Evolutionary conservation across 108 stramenopile species (phyloP).

Genomic region (Fragilaria radians): DNA sequence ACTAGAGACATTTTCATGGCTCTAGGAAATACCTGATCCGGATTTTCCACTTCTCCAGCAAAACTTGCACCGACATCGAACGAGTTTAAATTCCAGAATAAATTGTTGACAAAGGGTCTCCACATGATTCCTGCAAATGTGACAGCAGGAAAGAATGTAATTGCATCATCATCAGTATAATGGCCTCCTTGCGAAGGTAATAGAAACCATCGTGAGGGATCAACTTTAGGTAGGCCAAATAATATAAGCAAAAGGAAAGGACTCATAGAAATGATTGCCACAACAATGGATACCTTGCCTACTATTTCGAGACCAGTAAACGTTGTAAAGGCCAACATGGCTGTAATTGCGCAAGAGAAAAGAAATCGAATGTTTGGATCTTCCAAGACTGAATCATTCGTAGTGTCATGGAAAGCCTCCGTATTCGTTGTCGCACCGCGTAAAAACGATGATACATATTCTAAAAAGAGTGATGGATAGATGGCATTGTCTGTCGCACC

Average conservation of each 20-base stretch:
- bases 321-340: constrained; percentile 69
- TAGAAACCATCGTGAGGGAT: constrained; percentile 74
- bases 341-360: constrained; percentile 23
- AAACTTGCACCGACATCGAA: constrained; percentile 86
- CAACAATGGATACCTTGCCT: constrained; percentile 71
- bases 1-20: constrained; percentile 70
- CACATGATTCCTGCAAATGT: constrained; percentile 68
- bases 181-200: constrained; percentile 33
- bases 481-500: constrained; percentile 90
- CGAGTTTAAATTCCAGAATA: constrained; percentile 94
- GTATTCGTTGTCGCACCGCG: not conserved
- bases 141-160: constrained; percentile 27
- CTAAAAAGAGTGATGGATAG: constrained; percentile 77
- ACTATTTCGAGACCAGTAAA: constrained; percentile 85
- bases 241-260: constrained; percentile 84
- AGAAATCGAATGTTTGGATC: not conserved
- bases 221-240: constrained; percentile 60
- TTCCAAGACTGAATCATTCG: not conserved
- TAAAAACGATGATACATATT: constrained; percentile 65
- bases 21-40: constrained; percentile 57
- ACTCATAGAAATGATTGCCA: constrained; percentile 83
- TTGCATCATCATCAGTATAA: constrained; percentile 38
- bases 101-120: constrained; percentile 88
- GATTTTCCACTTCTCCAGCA: constrained; percentile 81
- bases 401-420: not conserved